Base-by-base conservation (phyloP, 2,329 filamentous ascomycete genomes). In the Rutstroemia sp. region DNA sequence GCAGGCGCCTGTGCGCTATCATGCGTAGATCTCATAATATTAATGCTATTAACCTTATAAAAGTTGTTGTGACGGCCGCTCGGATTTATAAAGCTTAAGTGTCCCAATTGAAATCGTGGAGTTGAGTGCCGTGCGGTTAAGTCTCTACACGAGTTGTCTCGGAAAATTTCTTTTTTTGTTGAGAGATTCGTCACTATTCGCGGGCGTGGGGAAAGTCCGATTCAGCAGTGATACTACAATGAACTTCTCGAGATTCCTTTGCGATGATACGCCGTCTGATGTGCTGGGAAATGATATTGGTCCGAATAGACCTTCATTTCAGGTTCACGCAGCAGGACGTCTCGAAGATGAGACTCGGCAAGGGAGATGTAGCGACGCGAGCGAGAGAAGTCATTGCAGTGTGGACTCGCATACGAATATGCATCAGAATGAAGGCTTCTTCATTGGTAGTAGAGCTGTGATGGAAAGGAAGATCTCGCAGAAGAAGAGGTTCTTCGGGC, bases 21-120 rank as follows among this genome's bases (percentile, higher is more conserved):
- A 54, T 54, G 52, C 52, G 36, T 27, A 25, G 30, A 54, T 39
- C 16, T 42, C 14, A 50, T 50, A 55, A 55, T 9, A 44, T 36
- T 10, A n/a, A n/a, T 55, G 27, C 53, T 16, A 44, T 36, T 19
- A 19, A 19, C 19, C 19, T 19, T 34, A 42, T 36, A 44, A 12
- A 25, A 19, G 2, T 16, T 23, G 17, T 36, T 36, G 19, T 38
- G 27, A 50, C 12, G 16, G 23, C 47, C 38, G 38, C n/a, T 14
- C 6, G 10, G 46, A 17, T 39, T 50, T 47, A 16, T 27, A 39
- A 44, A 6, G 1, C 7, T 55, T 21, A 23, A 14, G 12, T 34
- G 8, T 50, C 14, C 17, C 12, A 6, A 19, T 17, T 5, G 19
- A 23, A 46, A 6, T 23, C 5, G 10, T 10, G 14, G 12, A 14